Percentiles rank a stretch among this genome's conserved stretches.
phyloP scores from a whole-genome alignment of 2,329 filamentous ascomycete species.

The Penicillium vulpinum region DNA sequence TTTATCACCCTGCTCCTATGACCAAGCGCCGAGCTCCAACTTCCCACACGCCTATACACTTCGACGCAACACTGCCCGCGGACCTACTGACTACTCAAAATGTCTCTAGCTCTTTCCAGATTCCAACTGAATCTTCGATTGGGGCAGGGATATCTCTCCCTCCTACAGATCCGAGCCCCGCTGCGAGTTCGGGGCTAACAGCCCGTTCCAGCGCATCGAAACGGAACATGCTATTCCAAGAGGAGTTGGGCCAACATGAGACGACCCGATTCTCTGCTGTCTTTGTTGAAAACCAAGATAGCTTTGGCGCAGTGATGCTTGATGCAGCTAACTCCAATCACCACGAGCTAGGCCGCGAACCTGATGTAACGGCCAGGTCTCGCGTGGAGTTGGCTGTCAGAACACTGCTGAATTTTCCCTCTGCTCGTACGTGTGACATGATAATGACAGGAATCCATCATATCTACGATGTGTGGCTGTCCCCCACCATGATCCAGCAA shows the following conservation, averaged over 20 bases:
- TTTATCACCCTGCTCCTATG: constrained; percentile 1
- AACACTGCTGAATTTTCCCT: background rate
- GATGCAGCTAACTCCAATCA: background rate
- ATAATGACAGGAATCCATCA: background rate
- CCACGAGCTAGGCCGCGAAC: background rate
- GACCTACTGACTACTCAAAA: background rate
- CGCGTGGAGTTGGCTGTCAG: background rate
- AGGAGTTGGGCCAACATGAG: background rate
- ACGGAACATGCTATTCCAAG: background rate
- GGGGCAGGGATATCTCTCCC: background rate
- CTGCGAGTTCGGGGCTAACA: background rate
- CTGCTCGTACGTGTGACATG: background rate
- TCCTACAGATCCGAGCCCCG: background rate
- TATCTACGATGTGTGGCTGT: background rate
- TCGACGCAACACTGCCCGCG: background rate
- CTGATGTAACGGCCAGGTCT: background rate
- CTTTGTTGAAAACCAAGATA: background rate
- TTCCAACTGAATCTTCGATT: background rate
- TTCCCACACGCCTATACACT: background rate
- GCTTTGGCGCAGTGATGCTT: background rate
- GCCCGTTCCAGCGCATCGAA: background rate
- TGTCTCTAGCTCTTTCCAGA: background rate
- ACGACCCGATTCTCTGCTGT: background rate
- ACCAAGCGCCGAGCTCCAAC: background rate
- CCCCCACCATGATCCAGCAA: background rate